These are phyloP conservation scores for Centaurea solstitialis DNA, from an alignment of 129 eudicot species.

Conservation along the genomic window DNA sequence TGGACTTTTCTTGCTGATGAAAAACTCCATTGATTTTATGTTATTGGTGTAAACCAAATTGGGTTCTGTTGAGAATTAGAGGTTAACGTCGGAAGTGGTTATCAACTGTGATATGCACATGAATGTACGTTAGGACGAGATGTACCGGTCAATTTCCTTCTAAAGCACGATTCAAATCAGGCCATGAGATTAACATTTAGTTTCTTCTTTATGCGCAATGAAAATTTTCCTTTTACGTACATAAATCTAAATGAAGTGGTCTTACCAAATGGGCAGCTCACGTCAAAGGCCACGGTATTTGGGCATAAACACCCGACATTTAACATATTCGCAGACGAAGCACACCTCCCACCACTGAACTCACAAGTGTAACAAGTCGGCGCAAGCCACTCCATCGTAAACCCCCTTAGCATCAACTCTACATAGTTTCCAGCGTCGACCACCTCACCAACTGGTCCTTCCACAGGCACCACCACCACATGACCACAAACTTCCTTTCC, in stretches of 20 bases:
- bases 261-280: constrained; percentile 5
- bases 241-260: not conserved
- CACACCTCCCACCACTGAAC: constrained; percentile 18
- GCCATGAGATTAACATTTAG: too few relatives aligned
- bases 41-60: too few relatives aligned
- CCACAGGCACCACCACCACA: not conserved
- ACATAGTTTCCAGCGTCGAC: constrained; percentile 1
- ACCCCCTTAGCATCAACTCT: constrained; percentile 5
- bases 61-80: too few relatives aligned
- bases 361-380: not conserved
- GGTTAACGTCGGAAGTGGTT: too few relatives aligned
- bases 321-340: not conserved
- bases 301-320: not conserved
- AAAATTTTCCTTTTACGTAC: too few relatives aligned
- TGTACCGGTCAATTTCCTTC: too few relatives aligned
- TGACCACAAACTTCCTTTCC: not conserved
- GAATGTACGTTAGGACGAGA: too few relatives aligned
- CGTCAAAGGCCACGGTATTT: not conserved
- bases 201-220: too few relatives aligned
- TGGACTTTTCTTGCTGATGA: too few relatives aligned
- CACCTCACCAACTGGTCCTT: not conserved
- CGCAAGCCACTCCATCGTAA: not conserved
- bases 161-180: too few relatives aligned
- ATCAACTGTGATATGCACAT: too few relatives aligned
- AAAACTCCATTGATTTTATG: too few relatives aligned